Percentiles rank a stretch among this genome's conserved stretches.
These are phyloP conservation scores for Litchi chinensis DNA, from an alignment of 345 rosid genomes.

Conservation along the genomic window DNA sequence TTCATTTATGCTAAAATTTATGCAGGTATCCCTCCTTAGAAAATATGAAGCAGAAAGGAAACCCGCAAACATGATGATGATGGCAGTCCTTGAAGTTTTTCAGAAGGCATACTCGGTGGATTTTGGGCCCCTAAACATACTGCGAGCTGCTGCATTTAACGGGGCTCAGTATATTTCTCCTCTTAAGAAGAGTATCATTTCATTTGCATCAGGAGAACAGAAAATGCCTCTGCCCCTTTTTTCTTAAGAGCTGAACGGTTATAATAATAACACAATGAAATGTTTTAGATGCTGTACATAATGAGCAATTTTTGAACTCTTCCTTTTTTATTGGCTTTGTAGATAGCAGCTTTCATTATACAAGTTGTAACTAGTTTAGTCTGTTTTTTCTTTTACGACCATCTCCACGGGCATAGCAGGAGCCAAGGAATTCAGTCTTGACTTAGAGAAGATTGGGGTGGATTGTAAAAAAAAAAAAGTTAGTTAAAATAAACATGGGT, in stretches of 20 bases:
- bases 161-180: constrained; percentile 83
- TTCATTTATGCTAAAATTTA: not conserved
- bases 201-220: constrained; percentile 82
- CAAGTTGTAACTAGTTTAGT: no score
- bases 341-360: not conserved
- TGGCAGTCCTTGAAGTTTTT: constrained; percentile 86
- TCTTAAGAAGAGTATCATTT: constrained; percentile 75
- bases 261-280: not conserved
- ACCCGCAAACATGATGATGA: constrained; percentile 77
- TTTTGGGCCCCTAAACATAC: constrained; percentile 75
- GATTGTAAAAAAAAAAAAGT: no score
- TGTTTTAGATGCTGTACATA: not conserved
- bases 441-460: no score
- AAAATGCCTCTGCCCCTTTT: constrained; percentile 65
- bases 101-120: constrained; percentile 87
- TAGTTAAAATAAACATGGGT: no score
- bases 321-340: not conserved
- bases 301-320: not conserved
- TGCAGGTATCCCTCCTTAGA: constrained; percentile 60
- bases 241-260: constrained; percentile 18
- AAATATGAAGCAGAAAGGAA: constrained; percentile 84
- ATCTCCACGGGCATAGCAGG: no score
- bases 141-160: constrained; percentile 83
- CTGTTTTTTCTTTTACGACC: no score
- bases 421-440: no score